Percentiles rank a stretch among this genome's conserved stretches.
phyloP scores from a whole-genome alignment of 768 basidiomycete genomes.

The Hortiboletus campestris region DNA sequence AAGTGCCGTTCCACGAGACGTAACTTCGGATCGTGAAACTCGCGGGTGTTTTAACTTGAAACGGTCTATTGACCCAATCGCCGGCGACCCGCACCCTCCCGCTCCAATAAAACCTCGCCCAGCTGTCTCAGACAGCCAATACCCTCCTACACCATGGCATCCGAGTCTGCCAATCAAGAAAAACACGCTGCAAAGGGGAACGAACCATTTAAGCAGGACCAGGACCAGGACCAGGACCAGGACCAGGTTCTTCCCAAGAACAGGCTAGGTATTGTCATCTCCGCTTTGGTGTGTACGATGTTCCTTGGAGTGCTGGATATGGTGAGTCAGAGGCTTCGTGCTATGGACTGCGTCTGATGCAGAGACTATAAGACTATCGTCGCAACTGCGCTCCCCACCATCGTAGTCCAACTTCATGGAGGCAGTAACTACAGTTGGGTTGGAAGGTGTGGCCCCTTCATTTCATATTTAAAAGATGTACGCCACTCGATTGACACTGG shows the following conservation, averaged over 20 bases:
- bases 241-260: conserved; percentile 46
- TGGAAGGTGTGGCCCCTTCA: conserved; percentile 43
- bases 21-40: not conserved
- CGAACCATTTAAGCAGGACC: conserved; percentile 32
- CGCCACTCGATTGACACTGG: not conserved
- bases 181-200: not conserved
- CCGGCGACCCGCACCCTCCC: no score
- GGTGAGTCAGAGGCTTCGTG: conserved; percentile 28
- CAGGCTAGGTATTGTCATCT: conserved; percentile 20
- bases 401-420: conserved; percentile 58
- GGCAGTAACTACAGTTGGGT: conserved; percentile 70
- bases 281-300: conserved; percentile 27
- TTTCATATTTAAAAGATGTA: not conserved
- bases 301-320: conserved; percentile 52
- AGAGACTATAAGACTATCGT: conserved; percentile 50
- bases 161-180: not conserved
- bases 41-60: conserved; percentile 1
- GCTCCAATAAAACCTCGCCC: no score
- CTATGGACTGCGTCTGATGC: not conserved
- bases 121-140: no score
- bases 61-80: no score
- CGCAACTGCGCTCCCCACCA: conserved; percentile 69
- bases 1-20: not conserved
- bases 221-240: conserved; percentile 50
- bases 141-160: not conserved